Percentiles rank a stretch among this genome's conserved stretches.
phyloP scores from a whole-genome alignment of 176 grass and related monocot genomes.

The Otatea glauca region DNA sequence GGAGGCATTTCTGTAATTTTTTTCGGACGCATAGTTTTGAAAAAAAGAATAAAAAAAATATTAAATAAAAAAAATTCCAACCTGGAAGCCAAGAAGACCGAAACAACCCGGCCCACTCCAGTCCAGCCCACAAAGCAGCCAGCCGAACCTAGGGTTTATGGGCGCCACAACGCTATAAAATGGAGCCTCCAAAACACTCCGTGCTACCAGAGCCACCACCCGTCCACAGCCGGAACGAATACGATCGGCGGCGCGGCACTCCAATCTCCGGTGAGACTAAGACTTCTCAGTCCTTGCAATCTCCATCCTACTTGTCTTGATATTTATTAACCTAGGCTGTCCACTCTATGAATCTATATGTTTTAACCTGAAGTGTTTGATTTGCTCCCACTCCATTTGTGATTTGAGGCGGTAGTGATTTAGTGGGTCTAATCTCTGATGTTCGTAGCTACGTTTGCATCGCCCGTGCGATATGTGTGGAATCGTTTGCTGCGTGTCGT shows the following conservation, averaged over 20 bases:
- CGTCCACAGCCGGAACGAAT: background rate
- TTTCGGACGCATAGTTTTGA: no score
- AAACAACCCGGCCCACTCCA: constrained; percentile 1
- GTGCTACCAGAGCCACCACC: constrained; percentile 17
- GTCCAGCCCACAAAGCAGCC: background rate
- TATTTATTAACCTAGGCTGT: background rate
- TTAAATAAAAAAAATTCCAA: no score
- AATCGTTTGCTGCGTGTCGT: background rate
- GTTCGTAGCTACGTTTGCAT: background rate
- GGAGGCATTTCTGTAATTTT: no score
- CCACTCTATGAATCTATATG: background rate
- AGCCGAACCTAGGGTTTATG: constrained; percentile 44
- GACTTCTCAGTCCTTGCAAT: background rate
- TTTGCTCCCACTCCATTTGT: background rate
- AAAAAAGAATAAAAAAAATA: no score
- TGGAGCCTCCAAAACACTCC: background rate
- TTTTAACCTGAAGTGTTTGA: background rate
- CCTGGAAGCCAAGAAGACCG: background rate
- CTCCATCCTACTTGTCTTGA: background rate
- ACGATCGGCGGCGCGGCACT: constrained; percentile 29
- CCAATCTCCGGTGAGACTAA: constrained; percentile 24
- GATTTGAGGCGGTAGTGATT: background rate
- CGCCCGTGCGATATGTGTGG: background rate
- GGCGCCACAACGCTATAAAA: constrained; percentile 23
- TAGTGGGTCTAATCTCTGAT: background rate